A percentile compares a stretch with the other conserved stretches of the same genome.
Conservation (phyloP, 345 rosid species). For the Citrus inodora region DNA sequence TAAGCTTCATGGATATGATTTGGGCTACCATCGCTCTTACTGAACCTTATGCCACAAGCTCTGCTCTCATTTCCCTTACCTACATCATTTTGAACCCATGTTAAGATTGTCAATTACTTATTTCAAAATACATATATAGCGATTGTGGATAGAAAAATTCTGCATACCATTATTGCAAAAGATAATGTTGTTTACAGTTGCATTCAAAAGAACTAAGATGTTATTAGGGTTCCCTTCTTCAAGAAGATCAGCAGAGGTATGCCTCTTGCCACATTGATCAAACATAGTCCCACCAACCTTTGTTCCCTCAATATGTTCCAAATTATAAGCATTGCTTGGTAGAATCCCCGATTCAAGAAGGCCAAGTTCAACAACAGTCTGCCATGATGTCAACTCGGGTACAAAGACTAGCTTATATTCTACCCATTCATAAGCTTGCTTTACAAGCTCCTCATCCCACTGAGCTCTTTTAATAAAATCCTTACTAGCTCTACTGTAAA, state of each 20-base stretch:
- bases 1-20: constrained; percentile 44
- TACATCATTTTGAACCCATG: constrained; percentile 12
- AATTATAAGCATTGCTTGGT: constrained; percentile 61
- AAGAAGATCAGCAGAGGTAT: constrained; percentile 71
- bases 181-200: constrained; percentile 55
- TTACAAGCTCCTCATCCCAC: constrained; percentile 58
- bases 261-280: constrained; percentile 57
- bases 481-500: constrained; percentile 65
- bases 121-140: too few relatives aligned
- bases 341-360: constrained; percentile 71
- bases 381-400: constrained; percentile 68
- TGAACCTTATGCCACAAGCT: constrained; percentile 53
- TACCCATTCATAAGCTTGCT: constrained; percentile 65
- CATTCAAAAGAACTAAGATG: constrained; percentile 52
- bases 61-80: constrained; percentile 34
- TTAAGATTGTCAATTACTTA: not conserved
- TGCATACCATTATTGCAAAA: constrained; percentile 34
- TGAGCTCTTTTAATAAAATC: constrained; percentile 47
- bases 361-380: constrained; percentile 51
- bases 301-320: constrained; percentile 70
- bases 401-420: constrained; percentile 61
- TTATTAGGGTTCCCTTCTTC: constrained; percentile 41
- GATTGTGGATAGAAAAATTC: too few relatives aligned
- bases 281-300: constrained; percentile 68
- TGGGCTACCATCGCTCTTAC: constrained; percentile 46